phyloP scores from a whole-genome alignment of 345 rosid species.

The Excoecaria agallocha region DNA sequence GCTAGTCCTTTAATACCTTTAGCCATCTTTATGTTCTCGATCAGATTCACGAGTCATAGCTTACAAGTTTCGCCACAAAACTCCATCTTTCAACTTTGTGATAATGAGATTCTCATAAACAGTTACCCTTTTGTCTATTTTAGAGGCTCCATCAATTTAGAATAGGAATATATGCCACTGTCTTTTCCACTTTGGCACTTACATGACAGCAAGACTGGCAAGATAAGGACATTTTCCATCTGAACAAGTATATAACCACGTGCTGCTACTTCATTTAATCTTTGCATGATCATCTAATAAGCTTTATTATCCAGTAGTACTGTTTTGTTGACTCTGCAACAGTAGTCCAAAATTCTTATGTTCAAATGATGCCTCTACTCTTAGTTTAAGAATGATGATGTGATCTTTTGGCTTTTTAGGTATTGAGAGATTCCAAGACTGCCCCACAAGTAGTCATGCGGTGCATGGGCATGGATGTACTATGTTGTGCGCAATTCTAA shows the following conservation, averaged over 20 bases:
- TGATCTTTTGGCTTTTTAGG: not conserved
- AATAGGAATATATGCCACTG: constrained; percentile 47
- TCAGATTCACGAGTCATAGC: constrained; percentile 43
- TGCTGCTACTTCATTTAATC: constrained; percentile 30
- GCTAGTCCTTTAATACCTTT: constrained; percentile 18
- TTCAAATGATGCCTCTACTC: constrained; percentile 10
- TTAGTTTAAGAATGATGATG: constrained; percentile 13
- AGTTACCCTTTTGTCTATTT: constrained; percentile 22
- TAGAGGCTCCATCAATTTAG: constrained; percentile 54
- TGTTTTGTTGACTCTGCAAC: constrained; percentile 28
- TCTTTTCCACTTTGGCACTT: constrained; percentile 32
- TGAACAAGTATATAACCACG: constrained; percentile 36
- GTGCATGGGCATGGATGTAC: too few relatives aligned
- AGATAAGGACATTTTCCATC: constrained; percentile 35
- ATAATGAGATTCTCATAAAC: constrained; percentile 60
- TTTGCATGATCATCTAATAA: not conserved
- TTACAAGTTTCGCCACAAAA: constrained; percentile 84
- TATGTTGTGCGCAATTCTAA: too few relatives aligned
- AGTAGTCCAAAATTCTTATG: constrained; percentile 17
- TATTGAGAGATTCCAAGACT: not conserved
- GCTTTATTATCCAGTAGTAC: constrained; percentile 7
- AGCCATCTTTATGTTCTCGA: constrained; percentile 13
- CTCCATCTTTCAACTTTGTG: constrained; percentile 49
- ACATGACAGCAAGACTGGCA: constrained; percentile 27
- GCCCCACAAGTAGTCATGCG: too few relatives aligned